Conservation (phyloP, 2,329 filamentous ascomycete genomes). For the Botrytis squamosa region DNA sequence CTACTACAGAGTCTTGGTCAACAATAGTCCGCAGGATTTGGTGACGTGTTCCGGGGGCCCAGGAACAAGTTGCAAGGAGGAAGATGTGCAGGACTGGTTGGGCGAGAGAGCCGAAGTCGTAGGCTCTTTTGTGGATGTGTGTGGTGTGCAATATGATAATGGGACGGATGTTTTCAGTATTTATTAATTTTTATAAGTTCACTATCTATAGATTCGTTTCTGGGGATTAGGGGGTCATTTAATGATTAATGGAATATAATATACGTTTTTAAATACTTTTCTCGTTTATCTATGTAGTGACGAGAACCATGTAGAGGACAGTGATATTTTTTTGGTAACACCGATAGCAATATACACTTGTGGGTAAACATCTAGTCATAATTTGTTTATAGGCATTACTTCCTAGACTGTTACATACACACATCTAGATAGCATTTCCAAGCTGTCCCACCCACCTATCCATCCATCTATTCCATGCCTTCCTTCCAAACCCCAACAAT, state of each 20-base stretch:
- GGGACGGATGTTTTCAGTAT: conserved; percentile 33
- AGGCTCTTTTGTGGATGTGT: conserved; percentile 45
- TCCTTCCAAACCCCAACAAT: background rate
- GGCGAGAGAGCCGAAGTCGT: conserved; percentile 39
- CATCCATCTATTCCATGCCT: background rate
- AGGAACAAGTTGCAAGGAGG: conserved; percentile 44
- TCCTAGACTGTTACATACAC: background rate
- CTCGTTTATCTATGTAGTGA: background rate
- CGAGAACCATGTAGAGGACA: background rate
- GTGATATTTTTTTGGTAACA: background rate
- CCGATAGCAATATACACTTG: background rate
- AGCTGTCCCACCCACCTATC: background rate
- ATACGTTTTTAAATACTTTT: background rate
- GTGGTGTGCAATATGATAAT: conserved; percentile 38
- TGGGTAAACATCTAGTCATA: background rate
- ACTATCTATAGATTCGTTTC: background rate
- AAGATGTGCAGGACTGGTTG: conserved; percentile 27
- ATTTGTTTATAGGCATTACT: background rate
- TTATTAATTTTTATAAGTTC: conserved; percentile 21
- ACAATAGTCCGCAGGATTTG: conserved; percentile 50
- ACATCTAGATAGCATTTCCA: conserved; percentile 4
- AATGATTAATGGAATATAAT: conserved; percentile 2
- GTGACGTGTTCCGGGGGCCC: conserved; percentile 50
- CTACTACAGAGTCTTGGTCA: conserved; percentile 52
- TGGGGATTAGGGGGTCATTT: background rate